phyloP scores from a whole-genome alignment of 371 early-diverging fungal genomes.

The Entomophthora muscae region DNA sequence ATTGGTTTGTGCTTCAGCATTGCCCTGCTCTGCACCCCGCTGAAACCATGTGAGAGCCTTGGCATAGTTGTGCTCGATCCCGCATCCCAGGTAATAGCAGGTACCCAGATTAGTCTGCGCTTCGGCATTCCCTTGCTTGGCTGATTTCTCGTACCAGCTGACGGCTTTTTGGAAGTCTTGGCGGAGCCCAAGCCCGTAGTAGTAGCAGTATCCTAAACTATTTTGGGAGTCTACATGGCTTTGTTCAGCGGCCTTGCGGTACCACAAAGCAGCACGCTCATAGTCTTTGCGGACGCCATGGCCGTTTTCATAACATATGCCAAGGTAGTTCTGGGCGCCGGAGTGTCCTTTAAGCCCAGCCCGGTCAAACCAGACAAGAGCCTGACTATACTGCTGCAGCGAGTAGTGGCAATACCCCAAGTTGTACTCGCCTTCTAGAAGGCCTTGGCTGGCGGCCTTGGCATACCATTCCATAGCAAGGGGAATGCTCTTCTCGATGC shows the following conservation, averaged over 20 bases:
- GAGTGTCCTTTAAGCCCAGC: slow-evolving; percentile 53
- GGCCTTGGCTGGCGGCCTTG: slow-evolving; percentile 19
- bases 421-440: slow-evolving; percentile 57
- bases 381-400: slow-evolving; percentile 16
- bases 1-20: slow-evolving; percentile 51
- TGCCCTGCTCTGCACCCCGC: slow-evolving; percentile 35
- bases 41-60: slow-evolving; percentile 59
- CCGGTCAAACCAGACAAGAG: slow-evolving; percentile 46
- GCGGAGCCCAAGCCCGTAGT: slow-evolving; percentile 48
- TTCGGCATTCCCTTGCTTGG: slow-evolving; percentile 46
- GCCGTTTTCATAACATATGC: slow-evolving; percentile 62
- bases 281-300: slow-evolving; percentile 41
- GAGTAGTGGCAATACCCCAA: slow-evolving; percentile 50
- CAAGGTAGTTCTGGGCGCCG: slow-evolving; percentile 63
- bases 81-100: slow-evolving; percentile 65
- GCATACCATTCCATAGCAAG: slow-evolving; percentile 37
- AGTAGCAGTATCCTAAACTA: slow-evolving; percentile 54
- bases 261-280: slow-evolving; percentile 43
- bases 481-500: slow-evolving; percentile 30
- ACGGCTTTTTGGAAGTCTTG: slow-evolving; percentile 32
- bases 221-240: slow-evolving; percentile 60
- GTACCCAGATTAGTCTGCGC: slow-evolving; percentile 65
- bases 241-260: slow-evolving; percentile 39
- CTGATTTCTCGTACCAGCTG: slow-evolving; percentile 52
- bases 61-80: slow-evolving; percentile 34